Evolutionary conservation across 345 rosid species (phyloP), one percentile per base, ranked within the genome.

Genomic region (Tarenaya hassleriana): DNA sequence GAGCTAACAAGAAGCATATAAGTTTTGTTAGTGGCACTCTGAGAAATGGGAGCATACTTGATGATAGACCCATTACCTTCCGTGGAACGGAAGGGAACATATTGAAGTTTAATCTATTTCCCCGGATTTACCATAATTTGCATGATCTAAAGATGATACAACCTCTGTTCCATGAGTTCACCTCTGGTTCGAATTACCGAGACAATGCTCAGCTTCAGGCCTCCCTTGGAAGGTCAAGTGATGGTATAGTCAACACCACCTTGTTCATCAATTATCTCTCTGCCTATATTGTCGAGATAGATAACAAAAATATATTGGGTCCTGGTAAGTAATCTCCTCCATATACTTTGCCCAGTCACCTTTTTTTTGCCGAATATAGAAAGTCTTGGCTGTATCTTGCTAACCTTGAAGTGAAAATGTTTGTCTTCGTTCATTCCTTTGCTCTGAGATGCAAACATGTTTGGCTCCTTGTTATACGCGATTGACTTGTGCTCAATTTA

Each of bases 151-250:
- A 67, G 79, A 80, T 92, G 20, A 75, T 92, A 6, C 98, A 92
- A 50, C 98, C 96, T 50, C 71, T 92, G 40, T 79, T 87, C 58
- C 95, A 92, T 52, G 96, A 84, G 64, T 92, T 92, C 62, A 61
- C 73, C 60, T 90, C 88, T 15, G 98, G 96, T 46, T 84, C 96
- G 0, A 69, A 51, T 58, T 70, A 63, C 69, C 50, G n/a, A 38
- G 84, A 82, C 15, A 62, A 83, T 39, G 31, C 60, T 62, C 86
- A 75, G 71, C 95, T 92, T 53, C 90, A 64, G 48, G 65, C 84
- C 44, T 92, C 98, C 41, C 69, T 92, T 40, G 77, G 72, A 51
- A 79, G 68, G 62, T 54, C 88, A 29, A 58, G 16, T 20, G 79
- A 79, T 64, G 98, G 96, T 58, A 56, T 81, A 27, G 65, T 92